phyloP scores from a whole-genome alignment of 2,329 filamentous ascomycete species.

The Metarhizium humberi region DNA sequence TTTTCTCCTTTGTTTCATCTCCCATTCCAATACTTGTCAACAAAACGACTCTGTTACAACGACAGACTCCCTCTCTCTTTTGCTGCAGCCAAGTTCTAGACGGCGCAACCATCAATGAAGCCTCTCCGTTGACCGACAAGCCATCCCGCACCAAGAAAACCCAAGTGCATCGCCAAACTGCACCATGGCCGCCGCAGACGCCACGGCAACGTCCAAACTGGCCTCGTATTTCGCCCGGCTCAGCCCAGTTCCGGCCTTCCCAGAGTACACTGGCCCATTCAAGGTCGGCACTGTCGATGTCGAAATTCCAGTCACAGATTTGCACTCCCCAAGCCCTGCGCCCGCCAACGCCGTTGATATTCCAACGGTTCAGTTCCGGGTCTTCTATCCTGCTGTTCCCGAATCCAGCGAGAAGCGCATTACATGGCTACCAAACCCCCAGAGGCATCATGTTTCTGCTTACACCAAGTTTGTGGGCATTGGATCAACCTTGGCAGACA shows the following conservation, averaged over 20 bases:
- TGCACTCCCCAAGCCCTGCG: conserved; percentile 42
- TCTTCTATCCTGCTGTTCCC: conserved; percentile 66
- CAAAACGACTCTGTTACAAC: no score
- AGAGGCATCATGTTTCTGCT: conserved; percentile 62
- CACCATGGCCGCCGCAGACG: conserved; percentile 10
- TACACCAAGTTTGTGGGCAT: conserved; percentile 71
- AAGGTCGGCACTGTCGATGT: conserved; percentile 72
- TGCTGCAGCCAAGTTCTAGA: no score
- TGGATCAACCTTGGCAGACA: conserved; percentile 44
- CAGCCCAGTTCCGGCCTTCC: conserved; percentile 63
- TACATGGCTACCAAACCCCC: conserved; percentile 70
- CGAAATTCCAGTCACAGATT: conserved; percentile 61
- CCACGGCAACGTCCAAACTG: conserved; percentile 26
- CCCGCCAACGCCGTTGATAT: conserved; percentile 48
- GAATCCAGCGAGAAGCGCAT: conserved; percentile 48
- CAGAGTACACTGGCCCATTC: conserved; percentile 67
- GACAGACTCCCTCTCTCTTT: no score
- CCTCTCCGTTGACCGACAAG: neutral
- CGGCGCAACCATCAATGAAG: no score
- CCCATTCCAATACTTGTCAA: no score
- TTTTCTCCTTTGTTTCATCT: neutral
- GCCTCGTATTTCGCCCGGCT: conserved; percentile 42
- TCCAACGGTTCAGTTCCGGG: conserved; percentile 66
- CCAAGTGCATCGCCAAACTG: no score
- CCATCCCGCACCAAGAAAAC: neutral